phyloP scores from a whole-genome alignment of 495 filamentous ascomycete genomes.

The Hypoxylon lenormandii region DNA sequence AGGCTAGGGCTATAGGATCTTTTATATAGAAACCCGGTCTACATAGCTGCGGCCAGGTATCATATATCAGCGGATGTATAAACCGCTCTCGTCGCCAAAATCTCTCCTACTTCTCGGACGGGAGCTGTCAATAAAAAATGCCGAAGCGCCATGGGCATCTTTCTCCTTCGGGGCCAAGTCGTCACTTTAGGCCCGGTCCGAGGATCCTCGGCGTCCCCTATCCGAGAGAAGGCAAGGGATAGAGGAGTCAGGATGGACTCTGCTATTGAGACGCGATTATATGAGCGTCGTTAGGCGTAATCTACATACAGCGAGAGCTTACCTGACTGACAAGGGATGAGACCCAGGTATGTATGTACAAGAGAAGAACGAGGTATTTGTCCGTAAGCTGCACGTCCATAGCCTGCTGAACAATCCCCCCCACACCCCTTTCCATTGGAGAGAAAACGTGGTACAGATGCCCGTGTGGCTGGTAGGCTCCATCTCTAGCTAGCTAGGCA shows the following conservation, averaged over 20 bases:
- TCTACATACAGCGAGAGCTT: background rate
- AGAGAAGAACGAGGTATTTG: slow-evolving; percentile 23
- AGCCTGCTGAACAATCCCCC: slow-evolving; percentile 18
- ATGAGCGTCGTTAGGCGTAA: background rate
- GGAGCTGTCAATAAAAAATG: slow-evolving; percentile 14
- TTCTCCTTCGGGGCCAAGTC: slow-evolving; percentile 13
- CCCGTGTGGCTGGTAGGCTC: slow-evolving; percentile 38
- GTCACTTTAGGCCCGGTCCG: slow-evolving; percentile 2
- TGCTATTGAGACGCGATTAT: too few relatives aligned
- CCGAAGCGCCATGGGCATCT: slow-evolving; percentile 14
- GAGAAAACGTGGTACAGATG: slow-evolving; percentile 37
- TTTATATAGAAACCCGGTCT: slow-evolving; percentile 33
- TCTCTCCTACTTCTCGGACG: slow-evolving; percentile 14
- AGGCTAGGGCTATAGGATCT: slow-evolving; percentile 18
- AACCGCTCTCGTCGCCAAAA: slow-evolving; percentile 24
- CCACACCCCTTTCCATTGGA: slow-evolving; percentile 29
- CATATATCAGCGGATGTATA: slow-evolving; percentile 19
- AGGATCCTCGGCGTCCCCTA: background rate
- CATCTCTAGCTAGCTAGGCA: slow-evolving; percentile 29
- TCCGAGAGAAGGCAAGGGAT: slow-evolving; percentile 7
- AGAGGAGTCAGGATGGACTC: too few relatives aligned
- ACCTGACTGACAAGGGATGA: background rate
- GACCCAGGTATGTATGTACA: background rate
- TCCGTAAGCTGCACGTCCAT: slow-evolving; percentile 36
- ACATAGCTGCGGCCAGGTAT: slow-evolving; percentile 19